A percentile compares a stretch with the other conserved stretches of the same genome.
phyloP scores from a whole-genome alignment of 1,284 basidiomycete species.

The Cronartium quercuum region DNA sequence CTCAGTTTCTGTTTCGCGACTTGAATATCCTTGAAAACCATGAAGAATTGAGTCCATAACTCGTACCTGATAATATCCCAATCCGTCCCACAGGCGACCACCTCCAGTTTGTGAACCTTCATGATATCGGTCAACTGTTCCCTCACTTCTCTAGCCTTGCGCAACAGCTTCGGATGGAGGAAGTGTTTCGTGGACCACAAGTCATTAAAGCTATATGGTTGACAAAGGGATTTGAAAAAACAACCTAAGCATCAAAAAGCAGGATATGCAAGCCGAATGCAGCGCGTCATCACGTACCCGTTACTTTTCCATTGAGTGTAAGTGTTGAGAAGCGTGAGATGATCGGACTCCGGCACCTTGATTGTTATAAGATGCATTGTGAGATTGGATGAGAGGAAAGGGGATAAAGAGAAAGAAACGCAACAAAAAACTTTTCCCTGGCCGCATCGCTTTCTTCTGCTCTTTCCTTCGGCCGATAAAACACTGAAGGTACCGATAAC shows the following conservation, averaged over 20 bases:
- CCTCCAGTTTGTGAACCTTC: conserved; percentile 91
- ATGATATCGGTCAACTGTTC: conserved; percentile 96
- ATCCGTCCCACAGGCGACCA: conserved; percentile 84
- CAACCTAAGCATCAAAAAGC: conserved; percentile 50
- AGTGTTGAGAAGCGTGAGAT: conserved; percentile 89
- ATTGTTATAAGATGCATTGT: background rate
- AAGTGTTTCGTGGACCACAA: conserved; percentile 93
- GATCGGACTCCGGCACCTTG: conserved; percentile 81
- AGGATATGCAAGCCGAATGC: background rate
- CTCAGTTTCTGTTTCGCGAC: conserved; percentile 7
- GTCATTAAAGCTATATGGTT: conserved; percentile 57
- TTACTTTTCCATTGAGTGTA: conserved; percentile 98
- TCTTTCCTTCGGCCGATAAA: conserved; percentile 89
- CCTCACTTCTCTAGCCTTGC: conserved; percentile 94
- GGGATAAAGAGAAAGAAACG: background rate
- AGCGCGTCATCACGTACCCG: conserved; percentile 56
- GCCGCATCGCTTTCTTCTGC: conserved; percentile 95
- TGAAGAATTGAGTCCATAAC: conserved; percentile 40
- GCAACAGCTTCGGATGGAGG: conserved; percentile 86
- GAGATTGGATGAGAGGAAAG: background rate
- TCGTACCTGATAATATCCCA: conserved; percentile 80
- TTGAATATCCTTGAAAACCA: background rate
- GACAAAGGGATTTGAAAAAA: conserved; percentile 28
- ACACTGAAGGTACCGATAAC: conserved; percentile 93
- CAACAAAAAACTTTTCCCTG: conserved; percentile 87